Evolutionary conservation across 2,329 filamentous ascomycete genomes (phyloP).

Genomic region (Hypoxylon sp.): DNA sequence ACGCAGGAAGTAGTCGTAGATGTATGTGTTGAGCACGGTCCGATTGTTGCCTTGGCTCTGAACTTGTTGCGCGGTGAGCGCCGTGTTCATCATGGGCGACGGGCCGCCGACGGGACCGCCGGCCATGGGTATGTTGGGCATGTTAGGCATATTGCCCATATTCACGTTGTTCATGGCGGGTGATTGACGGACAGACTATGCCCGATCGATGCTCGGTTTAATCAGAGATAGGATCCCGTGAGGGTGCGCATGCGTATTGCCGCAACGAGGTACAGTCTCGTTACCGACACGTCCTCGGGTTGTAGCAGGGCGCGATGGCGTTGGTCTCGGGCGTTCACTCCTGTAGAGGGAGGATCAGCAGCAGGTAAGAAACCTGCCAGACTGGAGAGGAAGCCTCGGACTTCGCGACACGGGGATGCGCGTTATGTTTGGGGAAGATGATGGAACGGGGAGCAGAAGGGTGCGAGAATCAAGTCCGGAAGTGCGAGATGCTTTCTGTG

Average conservation of each 20-base stretch:
- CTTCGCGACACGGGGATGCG: slow-evolving; percentile 8
- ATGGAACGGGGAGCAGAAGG: too few relatives aligned
- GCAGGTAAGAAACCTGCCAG: slow-evolving; percentile 7
- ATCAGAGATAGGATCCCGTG: slow-evolving; percentile 25
- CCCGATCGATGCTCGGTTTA: slow-evolving; percentile 46
- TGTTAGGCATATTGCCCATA: slow-evolving; percentile 75
- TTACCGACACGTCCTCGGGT: not conserved
- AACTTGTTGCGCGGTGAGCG: slow-evolving; percentile 47
- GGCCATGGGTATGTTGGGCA: slow-evolving; percentile 74
- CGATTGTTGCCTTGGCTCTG: slow-evolving; percentile 54
- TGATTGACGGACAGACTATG: slow-evolving; percentile 49
- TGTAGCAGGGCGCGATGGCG: not conserved
- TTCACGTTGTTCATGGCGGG: slow-evolving; percentile 67
- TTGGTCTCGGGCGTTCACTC: slow-evolving; percentile 7
- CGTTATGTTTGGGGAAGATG: too few relatives aligned
- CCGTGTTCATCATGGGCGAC: slow-evolving; percentile 73
- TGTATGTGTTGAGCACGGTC: slow-evolving; percentile 80
- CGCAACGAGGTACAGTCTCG: slow-evolving; percentile 13
- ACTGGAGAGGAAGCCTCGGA: slow-evolving; percentile 5
- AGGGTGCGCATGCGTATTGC: slow-evolving; percentile 39
- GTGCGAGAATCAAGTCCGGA: too few relatives aligned
- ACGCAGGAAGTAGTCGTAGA: slow-evolving; percentile 90
- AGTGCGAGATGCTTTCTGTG: slow-evolving; percentile 14
- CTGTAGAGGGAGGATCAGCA: slow-evolving; percentile 12
- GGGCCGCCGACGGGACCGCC: slow-evolving; percentile 69